Percentiles rank a stretch among this genome's conserved stretches.
Conservation (phyloP, 352 stramenopile genomes). For the Phytophthora chlamydospora region DNA sequence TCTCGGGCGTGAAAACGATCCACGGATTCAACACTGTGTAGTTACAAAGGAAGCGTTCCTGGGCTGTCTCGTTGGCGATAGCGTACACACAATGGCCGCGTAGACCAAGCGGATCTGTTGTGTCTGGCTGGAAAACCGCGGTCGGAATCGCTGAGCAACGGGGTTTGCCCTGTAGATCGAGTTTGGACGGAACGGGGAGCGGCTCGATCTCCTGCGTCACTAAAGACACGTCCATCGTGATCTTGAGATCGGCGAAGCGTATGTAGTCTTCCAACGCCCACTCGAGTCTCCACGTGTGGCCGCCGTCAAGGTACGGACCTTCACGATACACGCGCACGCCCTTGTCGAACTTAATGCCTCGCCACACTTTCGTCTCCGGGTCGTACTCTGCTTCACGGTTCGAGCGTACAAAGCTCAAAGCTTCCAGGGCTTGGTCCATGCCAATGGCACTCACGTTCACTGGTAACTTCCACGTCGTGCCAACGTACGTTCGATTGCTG, state of each 20-base stretch:
- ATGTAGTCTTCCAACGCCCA: conserved; percentile 79
- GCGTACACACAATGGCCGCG: conserved; percentile 72
- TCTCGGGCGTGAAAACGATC: conserved; percentile 71
- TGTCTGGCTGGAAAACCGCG: conserved; percentile 51
- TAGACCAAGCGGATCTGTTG: conserved; percentile 53
- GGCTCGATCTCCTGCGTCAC: conserved; percentile 73
- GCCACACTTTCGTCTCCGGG: conserved; percentile 52
- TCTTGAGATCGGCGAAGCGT: conserved; percentile 70
- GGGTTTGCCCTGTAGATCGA: conserved; percentile 44
- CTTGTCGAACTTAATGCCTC: conserved; percentile 71
- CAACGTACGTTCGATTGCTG: conserved; percentile 43
- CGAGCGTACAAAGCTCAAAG: conserved; percentile 67
- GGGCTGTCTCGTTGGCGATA: conserved; percentile 57
- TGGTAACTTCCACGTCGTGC: conserved; percentile 67
- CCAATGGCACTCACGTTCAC: conserved; percentile 74
- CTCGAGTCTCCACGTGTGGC: conserved; percentile 72
- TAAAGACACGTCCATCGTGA: conserved; percentile 59
- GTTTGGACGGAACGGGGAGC: conserved; percentile 57
- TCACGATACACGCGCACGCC: conserved; percentile 74
- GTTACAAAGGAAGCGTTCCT: conserved; percentile 83
- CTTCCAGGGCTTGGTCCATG: conserved; percentile 79
- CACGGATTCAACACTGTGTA: conserved; percentile 75
- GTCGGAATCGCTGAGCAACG: conserved; percentile 59
- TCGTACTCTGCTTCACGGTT: conserved; percentile 72
- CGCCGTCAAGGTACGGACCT: conserved; percentile 71